Base-by-base conservation (phyloP, 768 basidiomycete genomes). In the Amanita exitialis region DNA sequence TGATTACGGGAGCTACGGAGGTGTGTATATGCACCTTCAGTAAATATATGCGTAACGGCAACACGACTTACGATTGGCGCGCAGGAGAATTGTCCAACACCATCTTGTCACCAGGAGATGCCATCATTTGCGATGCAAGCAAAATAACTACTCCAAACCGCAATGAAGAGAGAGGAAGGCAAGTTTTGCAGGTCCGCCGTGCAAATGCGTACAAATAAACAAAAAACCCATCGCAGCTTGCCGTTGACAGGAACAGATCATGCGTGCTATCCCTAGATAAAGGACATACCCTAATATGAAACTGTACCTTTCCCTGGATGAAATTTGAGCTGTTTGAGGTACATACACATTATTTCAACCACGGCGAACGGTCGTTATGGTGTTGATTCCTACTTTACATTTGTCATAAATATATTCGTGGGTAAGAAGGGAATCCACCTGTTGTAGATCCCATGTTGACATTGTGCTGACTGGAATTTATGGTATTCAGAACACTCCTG, bases 11-110 rank as follows among this genome's bases (percentile, higher is more conserved):
- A 83, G 51, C 82, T 82, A 53, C 39, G 34, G 12, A 43, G 23
- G 53, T 55, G 46, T 32, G 51, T 55, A 47, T 28, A 43, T 16
- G 27, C 23, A 12, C 15, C 34, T 42, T 36, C 27, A 49, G 51
- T 47, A 53, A 38, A 35, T 47, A 27, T 20, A 32, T 41, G 45
- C 41, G 43, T 41, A 39, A 35, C 13, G 8, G 18, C 21, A 39
- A 18, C 5, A 32, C 8, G 23, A 73, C 81, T 51, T 59, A 85
- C 82, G 80, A 82, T 60, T 76, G 80, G 58, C 70, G 75, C 58
- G 73, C 72, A 39, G 80, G 79, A 37, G 79, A 76, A 57, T 66
- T 71, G 57, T 86, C 85, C 16, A 81, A 67, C 47, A 83, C 81
- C 79, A 86, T 82, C 62, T 71, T 76, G 42, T 67, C 72, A 60